Evolutionary conservation across 805 yeast genomes (phyloP).

Genomic region (Alloascoidea hylecoeti): DNA sequence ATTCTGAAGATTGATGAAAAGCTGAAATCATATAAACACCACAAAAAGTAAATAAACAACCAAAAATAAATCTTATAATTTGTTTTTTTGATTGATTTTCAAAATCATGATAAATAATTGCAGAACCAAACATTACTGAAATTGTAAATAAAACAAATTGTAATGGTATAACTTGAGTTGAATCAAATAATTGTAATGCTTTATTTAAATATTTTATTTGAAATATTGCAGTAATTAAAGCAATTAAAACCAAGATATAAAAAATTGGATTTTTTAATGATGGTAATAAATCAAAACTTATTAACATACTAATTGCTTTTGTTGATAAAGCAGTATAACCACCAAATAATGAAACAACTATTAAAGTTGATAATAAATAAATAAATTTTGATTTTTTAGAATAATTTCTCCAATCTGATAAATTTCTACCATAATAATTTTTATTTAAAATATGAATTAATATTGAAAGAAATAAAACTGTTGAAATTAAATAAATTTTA

Average conservation of each 20-base stretch:
- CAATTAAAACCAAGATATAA: conserved; percentile 17
- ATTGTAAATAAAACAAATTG: conserved; percentile 33
- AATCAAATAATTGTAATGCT: conserved; percentile 23
- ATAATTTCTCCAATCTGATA: conserved; percentile 1
- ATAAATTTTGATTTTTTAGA: conserved; percentile 3
- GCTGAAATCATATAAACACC: conserved; percentile 27
- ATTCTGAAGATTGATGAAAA: conserved; percentile 2
- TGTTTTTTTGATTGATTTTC: conserved; percentile 13
- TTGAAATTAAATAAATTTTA: conserved; percentile 14
- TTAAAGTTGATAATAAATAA: conserved; percentile 18
- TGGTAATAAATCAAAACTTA: conserved; percentile 5
- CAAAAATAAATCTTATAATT: conserved; percentile 15
- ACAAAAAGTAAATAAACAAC: conserved; percentile 21
- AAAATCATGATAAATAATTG: conserved; percentile 26
- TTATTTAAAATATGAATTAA: conserved; percentile 8
- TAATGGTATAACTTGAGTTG: conserved; percentile 33
- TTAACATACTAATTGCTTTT: conserved; percentile 22
- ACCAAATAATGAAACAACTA: conserved; percentile 28
- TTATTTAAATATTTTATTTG: conserved; percentile 25
- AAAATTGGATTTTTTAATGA: conserved; percentile 15
- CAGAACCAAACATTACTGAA: conserved; percentile 27
- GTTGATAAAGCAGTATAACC: conserved; percentile 32
- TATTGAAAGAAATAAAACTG: conserved; percentile 8
- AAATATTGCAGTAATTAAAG: conserved; percentile 23
- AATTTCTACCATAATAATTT: conserved; percentile 2